Conservation (phyloP, 2,329 filamentous ascomycete species). For the Alternaria ventricosa region DNA sequence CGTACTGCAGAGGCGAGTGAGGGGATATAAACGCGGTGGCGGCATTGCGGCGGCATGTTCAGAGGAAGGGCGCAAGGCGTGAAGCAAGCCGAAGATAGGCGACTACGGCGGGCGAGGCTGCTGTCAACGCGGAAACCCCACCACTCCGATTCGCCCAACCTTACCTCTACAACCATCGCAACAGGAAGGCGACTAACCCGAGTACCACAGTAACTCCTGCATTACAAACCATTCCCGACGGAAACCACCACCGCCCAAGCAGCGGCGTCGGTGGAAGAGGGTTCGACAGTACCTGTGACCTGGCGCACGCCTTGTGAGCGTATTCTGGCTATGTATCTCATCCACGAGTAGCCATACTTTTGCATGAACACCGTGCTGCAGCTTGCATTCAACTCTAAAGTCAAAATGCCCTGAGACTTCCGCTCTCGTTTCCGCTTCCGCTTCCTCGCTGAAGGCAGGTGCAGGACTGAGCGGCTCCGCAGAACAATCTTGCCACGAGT, state of each 20-base stretch:
- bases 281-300: neutral
- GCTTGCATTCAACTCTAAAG: neutral
- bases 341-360: neutral
- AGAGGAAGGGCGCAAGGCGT: constrained; percentile 12
- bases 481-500: neutral
- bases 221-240: neutral
- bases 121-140: constrained; percentile 2
- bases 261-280: neutral
- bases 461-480: neutral
- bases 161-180: neutral
- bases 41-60: constrained; percentile 28
- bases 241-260: neutral
- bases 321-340: neutral
- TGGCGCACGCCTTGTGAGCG: neutral
- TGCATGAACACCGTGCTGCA: neutral
- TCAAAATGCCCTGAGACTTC: neutral
- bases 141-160: constrained; percentile 11
- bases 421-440: neutral
- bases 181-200: neutral
- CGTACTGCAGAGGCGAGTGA: constrained; percentile 39
- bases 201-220: neutral
- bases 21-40: constrained; percentile 24
- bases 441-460: neutral
- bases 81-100: constrained; percentile 20
- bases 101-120: neutral